These are phyloP conservation scores for Toxoplasma gondii DNA, from an alignment of 169 alveolate genomes.

Conservation along the genomic window DNA sequence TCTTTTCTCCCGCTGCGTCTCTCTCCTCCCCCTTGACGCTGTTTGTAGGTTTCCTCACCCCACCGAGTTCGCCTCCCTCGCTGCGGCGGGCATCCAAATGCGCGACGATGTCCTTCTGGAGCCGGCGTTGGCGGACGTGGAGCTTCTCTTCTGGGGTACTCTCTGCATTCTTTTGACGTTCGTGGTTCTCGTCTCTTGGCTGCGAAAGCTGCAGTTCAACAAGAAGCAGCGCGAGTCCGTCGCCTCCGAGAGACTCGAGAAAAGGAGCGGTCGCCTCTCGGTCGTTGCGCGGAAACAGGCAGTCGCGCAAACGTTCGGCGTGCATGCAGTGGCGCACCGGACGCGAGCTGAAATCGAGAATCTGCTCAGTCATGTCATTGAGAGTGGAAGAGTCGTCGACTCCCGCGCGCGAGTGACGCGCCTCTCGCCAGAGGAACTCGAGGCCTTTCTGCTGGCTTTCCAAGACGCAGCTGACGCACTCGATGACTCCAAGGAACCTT, in stretches of 20 bases:
- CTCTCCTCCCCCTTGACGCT: too few species aligned
- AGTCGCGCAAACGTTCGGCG: neutral
- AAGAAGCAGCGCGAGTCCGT: neutral
- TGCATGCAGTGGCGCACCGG: neutral
- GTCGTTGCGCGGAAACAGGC: neutral
- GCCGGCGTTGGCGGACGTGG: slow-evolving; percentile 7
- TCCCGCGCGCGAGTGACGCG: slow-evolving; percentile 2
- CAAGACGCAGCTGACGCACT: neutral
- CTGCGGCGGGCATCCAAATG: neutral
- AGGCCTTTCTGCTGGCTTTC: neutral
- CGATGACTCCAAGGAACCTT: neutral
- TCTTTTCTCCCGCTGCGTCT: too few species aligned
- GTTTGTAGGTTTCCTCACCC: neutral
- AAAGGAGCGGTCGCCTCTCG: too few species aligned
- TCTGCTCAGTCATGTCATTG: slow-evolving; percentile 17
- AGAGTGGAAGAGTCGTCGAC: neutral
- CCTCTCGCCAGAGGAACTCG: neutral
- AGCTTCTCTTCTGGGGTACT: neutral
- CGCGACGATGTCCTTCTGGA: slow-evolving; percentile 16
- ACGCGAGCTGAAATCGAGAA: neutral
- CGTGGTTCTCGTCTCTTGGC: neutral
- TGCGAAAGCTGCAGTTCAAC: neutral
- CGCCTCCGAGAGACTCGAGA: neutral
- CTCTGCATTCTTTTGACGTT: neutral
- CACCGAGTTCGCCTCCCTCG: neutral